A percentile compares a stretch with the other conserved stretches of the same genome.
phyloP scores from a whole-genome alignment of 208 protist species.

The Leishmania lainsoni region DNA sequence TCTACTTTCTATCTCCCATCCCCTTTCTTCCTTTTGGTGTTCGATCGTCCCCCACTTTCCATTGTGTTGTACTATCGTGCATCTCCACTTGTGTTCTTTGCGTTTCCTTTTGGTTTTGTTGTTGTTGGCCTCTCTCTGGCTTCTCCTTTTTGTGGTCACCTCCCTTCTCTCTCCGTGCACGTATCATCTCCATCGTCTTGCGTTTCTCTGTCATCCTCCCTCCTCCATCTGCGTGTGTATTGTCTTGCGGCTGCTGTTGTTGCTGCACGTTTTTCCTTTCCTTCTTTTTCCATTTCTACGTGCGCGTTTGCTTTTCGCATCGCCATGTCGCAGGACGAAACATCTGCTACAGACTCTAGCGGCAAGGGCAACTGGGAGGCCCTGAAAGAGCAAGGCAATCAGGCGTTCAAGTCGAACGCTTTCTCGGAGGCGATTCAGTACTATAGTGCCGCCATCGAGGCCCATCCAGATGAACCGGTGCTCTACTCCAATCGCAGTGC shows the following conservation, averaged over 20 bases:
- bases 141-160: not conserved
- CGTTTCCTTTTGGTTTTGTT: not conserved
- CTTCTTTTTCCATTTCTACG: not conserved
- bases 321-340: constrained; percentile 24
- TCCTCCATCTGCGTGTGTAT: not conserved
- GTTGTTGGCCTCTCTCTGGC: not conserved
- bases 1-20: not conserved
- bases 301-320: not conserved
- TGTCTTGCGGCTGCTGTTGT: not conserved
- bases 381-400: constrained; percentile 91
- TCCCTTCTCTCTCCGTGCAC: not conserved
- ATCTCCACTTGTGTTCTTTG: not conserved
- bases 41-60: not conserved
- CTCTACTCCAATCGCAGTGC: constrained; percentile 94
- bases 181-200: not conserved
- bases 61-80: not conserved
- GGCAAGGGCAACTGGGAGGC: constrained; percentile 43
- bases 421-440: constrained; percentile 79
- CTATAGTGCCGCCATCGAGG: constrained; percentile 88
- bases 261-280: not conserved
- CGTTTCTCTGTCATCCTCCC: too few species aligned
- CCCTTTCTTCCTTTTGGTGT: not conserved
- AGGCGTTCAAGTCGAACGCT: constrained; percentile 78
- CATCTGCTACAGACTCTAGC: not conserved
- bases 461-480: constrained; percentile 61